A percentile compares a stretch with the other conserved stretches of the same genome.
phyloP scores from a whole-genome alignment of 768 basidiomycete genomes.

The Pulveroboletus sp. region DNA sequence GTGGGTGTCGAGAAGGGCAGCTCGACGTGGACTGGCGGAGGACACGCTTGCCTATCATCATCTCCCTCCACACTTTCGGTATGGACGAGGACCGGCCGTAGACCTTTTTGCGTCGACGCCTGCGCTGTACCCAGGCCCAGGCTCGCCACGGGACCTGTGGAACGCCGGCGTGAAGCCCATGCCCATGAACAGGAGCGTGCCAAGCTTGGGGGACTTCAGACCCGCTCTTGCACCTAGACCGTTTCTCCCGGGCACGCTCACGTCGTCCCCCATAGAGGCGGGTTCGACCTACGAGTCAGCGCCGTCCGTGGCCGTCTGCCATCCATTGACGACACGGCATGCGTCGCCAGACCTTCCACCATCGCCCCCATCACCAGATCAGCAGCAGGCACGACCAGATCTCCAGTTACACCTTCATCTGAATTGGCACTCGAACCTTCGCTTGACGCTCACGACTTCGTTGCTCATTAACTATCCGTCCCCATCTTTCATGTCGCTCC shows the following conservation, averaged over 20 bases:
- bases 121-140: slow-evolving; percentile 30
- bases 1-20: slow-evolving; percentile 70
- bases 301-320: slow-evolving; percentile 15
- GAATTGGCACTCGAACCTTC: slow-evolving; percentile 82
- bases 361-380: slow-evolving; percentile 13
- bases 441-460: slow-evolving; percentile 85
- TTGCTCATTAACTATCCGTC: slow-evolving; percentile 97
- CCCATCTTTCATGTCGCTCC: slow-evolving; percentile 93
- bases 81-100: slow-evolving; percentile 50
- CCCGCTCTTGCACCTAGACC: slow-evolving; percentile 27
- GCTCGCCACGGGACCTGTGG: slow-evolving; percentile 43
- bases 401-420: slow-evolving; percentile 86
- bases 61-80: slow-evolving; percentile 69
- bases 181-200: slow-evolving; percentile 28
- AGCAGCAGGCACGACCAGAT: slow-evolving; percentile 44
- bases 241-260: slow-evolving; percentile 33
- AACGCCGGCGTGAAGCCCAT: slow-evolving; percentile 21
- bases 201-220: slow-evolving; percentile 37
- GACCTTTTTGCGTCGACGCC: slow-evolving; percentile 59
- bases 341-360: slow-evolving; percentile 4
- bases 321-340: slow-evolving; percentile 13
- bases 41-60: slow-evolving; percentile 59
- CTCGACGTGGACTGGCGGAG: slow-evolving; percentile 47
- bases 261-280: slow-evolving; percentile 20
- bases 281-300: slow-evolving; percentile 11